A percentile compares a stretch with the other conserved stretches of the same genome.
Conservation (phyloP, 129 eudicot species). For the Lactuca sativa region DNA sequence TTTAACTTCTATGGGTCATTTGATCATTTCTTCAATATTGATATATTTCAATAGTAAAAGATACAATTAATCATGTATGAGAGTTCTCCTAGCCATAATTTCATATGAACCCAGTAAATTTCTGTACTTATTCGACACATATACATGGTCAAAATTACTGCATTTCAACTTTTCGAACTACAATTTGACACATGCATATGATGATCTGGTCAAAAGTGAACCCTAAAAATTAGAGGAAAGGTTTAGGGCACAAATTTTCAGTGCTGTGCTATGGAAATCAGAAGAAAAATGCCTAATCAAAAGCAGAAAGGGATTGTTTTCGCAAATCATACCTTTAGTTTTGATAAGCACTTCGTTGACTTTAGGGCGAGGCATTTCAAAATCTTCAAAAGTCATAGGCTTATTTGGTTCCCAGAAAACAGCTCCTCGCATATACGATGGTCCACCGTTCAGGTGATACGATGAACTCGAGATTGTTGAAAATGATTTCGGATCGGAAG, state of each 20-base stretch:
- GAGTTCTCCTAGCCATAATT: not conserved
- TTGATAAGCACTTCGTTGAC: slow-evolving; percentile 86
- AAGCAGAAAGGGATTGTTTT: not conserved
- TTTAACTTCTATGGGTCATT: not conserved
- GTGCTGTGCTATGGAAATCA: not conserved
- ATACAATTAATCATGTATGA: too few relatives aligned
- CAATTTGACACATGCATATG: not conserved
- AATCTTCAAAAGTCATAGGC: slow-evolving; percentile 84
- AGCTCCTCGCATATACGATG: slow-evolving; percentile 86
- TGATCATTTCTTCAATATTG: not conserved
- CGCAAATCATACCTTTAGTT: slow-evolving; percentile 62
- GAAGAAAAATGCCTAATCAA: not conserved
- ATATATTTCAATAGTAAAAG: not conserved
- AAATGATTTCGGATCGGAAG: slow-evolving; percentile 15
- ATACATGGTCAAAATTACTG: not conserved
- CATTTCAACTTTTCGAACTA: not conserved
- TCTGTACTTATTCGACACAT: not conserved
- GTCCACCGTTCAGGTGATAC: slow-evolving; percentile 63
- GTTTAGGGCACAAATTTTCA: slow-evolving; percentile 9
- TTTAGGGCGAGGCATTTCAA: slow-evolving; percentile 96
- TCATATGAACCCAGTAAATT: not conserved
- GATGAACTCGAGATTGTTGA: slow-evolving; percentile 39
- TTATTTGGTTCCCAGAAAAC: slow-evolving; percentile 86
- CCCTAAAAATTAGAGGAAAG: not conserved
- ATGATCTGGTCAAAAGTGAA: not conserved